Percentiles rank a stretch among this genome's conserved stretches.
These are phyloP conservation scores for Colletotrichum melonis DNA, from an alignment of 2,329 filamentous ascomycete species.

Conservation along the genomic window DNA sequence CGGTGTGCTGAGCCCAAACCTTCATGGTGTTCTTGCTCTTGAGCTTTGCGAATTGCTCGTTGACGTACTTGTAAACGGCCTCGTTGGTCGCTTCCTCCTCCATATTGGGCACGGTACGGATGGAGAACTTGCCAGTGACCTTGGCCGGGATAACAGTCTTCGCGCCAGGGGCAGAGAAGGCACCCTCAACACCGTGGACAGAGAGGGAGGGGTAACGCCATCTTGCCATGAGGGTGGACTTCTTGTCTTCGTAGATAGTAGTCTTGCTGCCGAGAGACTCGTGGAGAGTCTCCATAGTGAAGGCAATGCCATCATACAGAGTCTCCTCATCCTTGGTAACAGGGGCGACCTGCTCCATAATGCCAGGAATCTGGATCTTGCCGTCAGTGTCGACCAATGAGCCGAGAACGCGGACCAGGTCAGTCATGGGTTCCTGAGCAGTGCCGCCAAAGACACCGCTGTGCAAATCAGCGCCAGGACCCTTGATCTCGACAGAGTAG, in stretches of 20 bases:
- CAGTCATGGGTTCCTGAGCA: slow-evolving; percentile 98
- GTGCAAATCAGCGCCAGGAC: slow-evolving; percentile 93
- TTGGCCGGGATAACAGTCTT: slow-evolving; percentile 99
- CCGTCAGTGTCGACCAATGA: slow-evolving; percentile 90
- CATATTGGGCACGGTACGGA: slow-evolving; percentile 98
- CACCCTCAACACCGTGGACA: slow-evolving; percentile 93
- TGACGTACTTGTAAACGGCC: slow-evolving; percentile 84
- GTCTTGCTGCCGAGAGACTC: slow-evolving; percentile 92
- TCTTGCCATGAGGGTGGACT: slow-evolving; percentile 91
- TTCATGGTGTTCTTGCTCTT: slow-evolving; percentile 92
- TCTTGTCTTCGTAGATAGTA: slow-evolving; percentile 88
- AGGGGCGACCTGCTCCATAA: slow-evolving; percentile 92
- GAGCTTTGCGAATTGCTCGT: slow-evolving; percentile 86
- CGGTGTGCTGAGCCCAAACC: slow-evolving; percentile 85
- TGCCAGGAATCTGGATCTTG: slow-evolving; percentile 93
- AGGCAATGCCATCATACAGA: slow-evolving; percentile 90
- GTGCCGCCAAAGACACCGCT: slow-evolving; percentile 97
- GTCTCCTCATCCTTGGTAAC: slow-evolving; percentile 86
- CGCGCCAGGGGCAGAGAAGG: slow-evolving; percentile 90
- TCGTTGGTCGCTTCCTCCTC: slow-evolving; percentile 90
- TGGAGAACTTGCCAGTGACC: slow-evolving; percentile 98
- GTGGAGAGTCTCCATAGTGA: slow-evolving; percentile 96
- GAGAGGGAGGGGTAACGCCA: slow-evolving; percentile 97
- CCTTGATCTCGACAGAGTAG: slow-evolving; percentile 91
- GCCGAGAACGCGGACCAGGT: slow-evolving; percentile 84